Conservation (phyloP, 208 protist species). For the Dictyostelium gargantuum region DNA sequence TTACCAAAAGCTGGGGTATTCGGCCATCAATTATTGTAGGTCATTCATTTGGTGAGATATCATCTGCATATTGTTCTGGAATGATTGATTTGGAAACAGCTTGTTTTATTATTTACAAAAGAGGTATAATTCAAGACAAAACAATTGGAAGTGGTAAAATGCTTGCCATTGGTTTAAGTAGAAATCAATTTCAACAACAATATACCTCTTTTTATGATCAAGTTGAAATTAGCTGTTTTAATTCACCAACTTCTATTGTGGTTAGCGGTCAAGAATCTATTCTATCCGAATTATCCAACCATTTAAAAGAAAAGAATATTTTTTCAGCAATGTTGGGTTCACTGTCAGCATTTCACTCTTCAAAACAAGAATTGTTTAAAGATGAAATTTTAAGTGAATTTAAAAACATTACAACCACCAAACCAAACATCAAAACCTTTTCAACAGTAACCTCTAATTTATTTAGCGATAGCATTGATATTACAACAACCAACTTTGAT, state of each 20-base stretch:
- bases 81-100: neutral
- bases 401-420: too few relatives aligned
- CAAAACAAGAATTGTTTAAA: neutral
- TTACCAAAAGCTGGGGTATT: slow-evolving; percentile 11
- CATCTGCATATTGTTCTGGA: neutral
- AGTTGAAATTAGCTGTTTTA: slow-evolving; percentile 20
- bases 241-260: slow-evolving; percentile 14
- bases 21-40: neutral
- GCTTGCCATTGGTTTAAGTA: neutral
- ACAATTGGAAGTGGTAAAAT: slow-evolving; percentile 8
- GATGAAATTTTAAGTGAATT: neutral
- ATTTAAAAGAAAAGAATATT: neutral
- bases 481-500: neutral
- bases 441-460: neutral
- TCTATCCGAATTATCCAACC: neutral
- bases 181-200: neutral
- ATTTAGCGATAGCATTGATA: neutral
- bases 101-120: neutral
- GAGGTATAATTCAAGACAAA: neutral
- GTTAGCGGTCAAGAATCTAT: neutral
- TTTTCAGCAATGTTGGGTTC: neutral
- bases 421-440: neutral
- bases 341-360: neutral
- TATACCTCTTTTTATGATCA: neutral
- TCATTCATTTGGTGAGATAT: slow-evolving; percentile 17